phyloP scores from a whole-genome alignment of 805 yeast genomes.

The Hanseniaspora valbyensis region DNA sequence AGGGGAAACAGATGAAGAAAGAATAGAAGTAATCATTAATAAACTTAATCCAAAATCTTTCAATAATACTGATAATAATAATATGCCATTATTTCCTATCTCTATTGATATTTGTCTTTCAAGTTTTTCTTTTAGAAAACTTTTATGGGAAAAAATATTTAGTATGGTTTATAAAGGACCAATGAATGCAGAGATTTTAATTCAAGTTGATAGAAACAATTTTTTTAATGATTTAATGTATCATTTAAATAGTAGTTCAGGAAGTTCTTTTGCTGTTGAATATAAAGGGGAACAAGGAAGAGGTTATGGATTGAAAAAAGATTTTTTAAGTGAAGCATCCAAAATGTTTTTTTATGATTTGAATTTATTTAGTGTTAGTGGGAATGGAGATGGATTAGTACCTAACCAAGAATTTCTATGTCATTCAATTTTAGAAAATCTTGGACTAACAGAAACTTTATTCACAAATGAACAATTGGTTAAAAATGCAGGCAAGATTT shows the following conservation, averaged over 20 bases:
- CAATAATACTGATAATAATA: neutral
- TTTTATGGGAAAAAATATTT: neutral
- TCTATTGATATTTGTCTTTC: neutral
- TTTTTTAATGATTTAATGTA: neutral
- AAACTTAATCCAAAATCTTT: neutral
- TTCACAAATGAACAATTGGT: neutral
- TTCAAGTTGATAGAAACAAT: neutral
- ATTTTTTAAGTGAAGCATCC: neutral
- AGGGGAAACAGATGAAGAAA: neutral
- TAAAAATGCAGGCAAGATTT: slow-evolving; percentile 7
- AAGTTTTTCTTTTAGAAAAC: neutral
- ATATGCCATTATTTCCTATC: too few relatives aligned
- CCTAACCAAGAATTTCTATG: neutral
- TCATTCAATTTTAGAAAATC: neutral
- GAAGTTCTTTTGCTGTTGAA: neutral
- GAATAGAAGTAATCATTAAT: neutral
- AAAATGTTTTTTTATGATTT: slow-evolving; percentile 2
- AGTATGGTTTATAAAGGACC: neutral
- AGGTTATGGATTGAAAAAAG: slow-evolving; percentile 11
- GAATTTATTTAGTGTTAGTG: neutral
- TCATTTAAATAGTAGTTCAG: neutral
- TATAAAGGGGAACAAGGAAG: slow-evolving; percentile 7
- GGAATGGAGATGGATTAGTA: neutral
- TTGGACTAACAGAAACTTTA: neutral
- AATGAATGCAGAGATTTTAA: neutral